Percentiles rank a stretch among this genome's conserved stretches.
Conservation (phyloP, 2,329 filamentous ascomycete genomes). For the Pseudocercospora macadamiae region DNA sequence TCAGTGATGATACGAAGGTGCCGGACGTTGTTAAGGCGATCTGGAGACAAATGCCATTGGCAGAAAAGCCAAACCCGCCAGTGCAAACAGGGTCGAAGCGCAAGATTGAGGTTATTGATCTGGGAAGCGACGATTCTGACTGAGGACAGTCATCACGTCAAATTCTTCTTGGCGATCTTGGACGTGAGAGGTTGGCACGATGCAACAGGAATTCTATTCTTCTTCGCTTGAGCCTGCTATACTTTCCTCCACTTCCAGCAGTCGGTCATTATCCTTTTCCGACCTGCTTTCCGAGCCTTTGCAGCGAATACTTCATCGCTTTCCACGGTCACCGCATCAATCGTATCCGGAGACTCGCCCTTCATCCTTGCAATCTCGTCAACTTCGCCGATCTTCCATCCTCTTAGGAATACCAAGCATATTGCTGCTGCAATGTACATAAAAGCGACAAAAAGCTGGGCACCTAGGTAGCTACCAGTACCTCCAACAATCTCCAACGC, state of each 20-base stretch:
- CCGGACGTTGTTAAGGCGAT: neutral
- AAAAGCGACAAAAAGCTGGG: slow-evolving; percentile 63
- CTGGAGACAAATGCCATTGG: neutral
- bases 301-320: slow-evolving; percentile 28
- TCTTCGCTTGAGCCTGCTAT: slow-evolving; percentile 6
- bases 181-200: no score
- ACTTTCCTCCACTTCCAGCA: slow-evolving; percentile 39
- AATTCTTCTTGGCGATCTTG: no score
- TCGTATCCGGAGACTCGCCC: slow-evolving; percentile 27
- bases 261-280: slow-evolving; percentile 32
- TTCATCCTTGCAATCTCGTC: slow-evolving; percentile 45
- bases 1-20: neutral
- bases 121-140: neutral
- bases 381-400: slow-evolving; percentile 63
- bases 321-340: slow-evolving; percentile 31
- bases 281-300: slow-evolving; percentile 29
- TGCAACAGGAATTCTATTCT: no score
- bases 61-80: neutral
- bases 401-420: slow-evolving; percentile 58
- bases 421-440: slow-evolving; percentile 63
- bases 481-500: slow-evolving; percentile 56
- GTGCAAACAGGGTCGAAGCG: neutral
- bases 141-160: no score
- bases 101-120: neutral
- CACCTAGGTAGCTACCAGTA: slow-evolving; percentile 57